Conservation (phyloP, 441 rosid genomes). For the Populus hybrid region DNA sequence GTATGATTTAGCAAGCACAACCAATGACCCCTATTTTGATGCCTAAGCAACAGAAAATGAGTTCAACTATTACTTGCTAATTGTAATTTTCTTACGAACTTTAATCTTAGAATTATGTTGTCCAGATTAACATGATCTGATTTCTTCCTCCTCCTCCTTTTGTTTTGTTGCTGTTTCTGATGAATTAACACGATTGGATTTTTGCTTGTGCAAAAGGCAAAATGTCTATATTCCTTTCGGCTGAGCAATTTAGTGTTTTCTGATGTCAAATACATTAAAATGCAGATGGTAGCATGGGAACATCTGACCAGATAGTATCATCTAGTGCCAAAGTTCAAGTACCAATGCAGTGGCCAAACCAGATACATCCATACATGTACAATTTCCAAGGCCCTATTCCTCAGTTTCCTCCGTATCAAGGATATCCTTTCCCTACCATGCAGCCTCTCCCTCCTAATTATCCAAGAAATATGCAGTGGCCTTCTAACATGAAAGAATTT, state of each 20-base stretch:
- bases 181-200: not conserved
- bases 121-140: not conserved
- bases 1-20: not conserved
- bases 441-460: slow-evolving; percentile 48
- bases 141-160: not conserved
- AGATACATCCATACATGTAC: slow-evolving; percentile 63
- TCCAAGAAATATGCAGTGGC: slow-evolving; percentile 52
- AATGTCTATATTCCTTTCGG: not conserved
- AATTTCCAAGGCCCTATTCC: slow-evolving; percentile 42
- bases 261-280: slow-evolving; percentile 22
- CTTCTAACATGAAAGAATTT: slow-evolving; percentile 26
- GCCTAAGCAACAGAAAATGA: not conserved
- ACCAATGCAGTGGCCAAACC: slow-evolving; percentile 69
- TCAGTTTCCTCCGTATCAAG: slow-evolving; percentile 59
- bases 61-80: not conserved
- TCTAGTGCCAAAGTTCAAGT: slow-evolving; percentile 40
- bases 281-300: slow-evolving; percentile 46
- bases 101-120: not conserved
- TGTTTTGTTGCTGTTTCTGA: not conserved
- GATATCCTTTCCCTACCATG: slow-evolving; percentile 66
- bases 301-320: slow-evolving; percentile 34
- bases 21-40: not conserved
- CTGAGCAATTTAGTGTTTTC: not conserved
- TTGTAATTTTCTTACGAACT: not conserved
- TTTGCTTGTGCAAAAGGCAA: not conserved